These are phyloP conservation scores for Penicillium sp. DNA, from an alignment of 2,329 filamentous ascomycete genomes.

Conservation along the genomic window DNA sequence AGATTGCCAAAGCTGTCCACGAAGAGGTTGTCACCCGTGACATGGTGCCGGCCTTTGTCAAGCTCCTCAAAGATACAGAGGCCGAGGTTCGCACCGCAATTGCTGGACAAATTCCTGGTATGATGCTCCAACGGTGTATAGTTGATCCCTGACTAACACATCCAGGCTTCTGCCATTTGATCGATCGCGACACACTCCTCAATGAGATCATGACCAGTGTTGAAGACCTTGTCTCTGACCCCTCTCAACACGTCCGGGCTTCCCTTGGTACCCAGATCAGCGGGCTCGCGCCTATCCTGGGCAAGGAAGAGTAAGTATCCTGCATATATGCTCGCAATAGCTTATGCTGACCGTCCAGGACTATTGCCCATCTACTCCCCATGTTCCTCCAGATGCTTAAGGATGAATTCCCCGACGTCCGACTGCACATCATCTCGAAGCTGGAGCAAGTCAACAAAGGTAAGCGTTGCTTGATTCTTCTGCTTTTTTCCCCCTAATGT, in stretches of 20 bases:
- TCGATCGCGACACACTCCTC: slow-evolving; percentile 82
- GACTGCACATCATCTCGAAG: slow-evolving; percentile 99
- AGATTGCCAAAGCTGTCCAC: slow-evolving; percentile 98
- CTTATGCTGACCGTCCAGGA: slow-evolving; percentile 53
- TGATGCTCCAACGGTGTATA: slow-evolving; percentile 12
- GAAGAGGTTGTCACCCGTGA: slow-evolving; percentile 94
- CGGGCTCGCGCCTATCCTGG: slow-evolving; percentile 90
- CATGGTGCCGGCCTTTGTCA: slow-evolving; percentile 93
- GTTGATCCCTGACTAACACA: slow-evolving; percentile 19
- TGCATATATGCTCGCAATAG: not conserved
- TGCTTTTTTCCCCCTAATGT: too few relatives aligned
- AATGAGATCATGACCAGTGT: slow-evolving; percentile 96
- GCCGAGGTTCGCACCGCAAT: slow-evolving; percentile 96
- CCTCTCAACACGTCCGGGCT: slow-evolving; percentile 93
- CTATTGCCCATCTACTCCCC: slow-evolving; percentile 90
- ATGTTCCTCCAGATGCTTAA: slow-evolving; percentile 99
- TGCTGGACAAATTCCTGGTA: slow-evolving; percentile 90
- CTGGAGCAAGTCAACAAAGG: slow-evolving; percentile 96
- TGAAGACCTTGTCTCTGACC: slow-evolving; percentile 93
- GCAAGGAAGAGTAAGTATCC: slow-evolving; percentile 83
- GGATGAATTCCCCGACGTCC: slow-evolving; percentile 97
- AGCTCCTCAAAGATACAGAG: slow-evolving; percentile 95
- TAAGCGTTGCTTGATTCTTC: slow-evolving; percentile 35
- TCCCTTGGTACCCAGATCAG: slow-evolving; percentile 96
- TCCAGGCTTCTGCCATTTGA: slow-evolving; percentile 81